Evolutionary conservation across 768 basidiomycete species (phyloP).

Genomic region (Pleurotus salmoneostramineus): DNA sequence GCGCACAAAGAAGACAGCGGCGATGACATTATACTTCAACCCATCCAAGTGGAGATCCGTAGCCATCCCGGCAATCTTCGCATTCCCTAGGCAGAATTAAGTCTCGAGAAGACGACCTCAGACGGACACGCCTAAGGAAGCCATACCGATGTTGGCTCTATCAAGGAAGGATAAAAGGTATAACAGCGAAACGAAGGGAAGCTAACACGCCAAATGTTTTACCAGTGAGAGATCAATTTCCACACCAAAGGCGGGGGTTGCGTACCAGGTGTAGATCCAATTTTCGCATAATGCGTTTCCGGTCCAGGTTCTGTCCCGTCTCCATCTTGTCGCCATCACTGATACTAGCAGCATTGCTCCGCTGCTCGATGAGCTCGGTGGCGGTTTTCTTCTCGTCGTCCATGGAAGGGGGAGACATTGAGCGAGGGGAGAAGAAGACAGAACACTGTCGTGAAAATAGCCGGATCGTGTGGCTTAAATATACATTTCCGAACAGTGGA

Average conservation of each 20-base stretch:
- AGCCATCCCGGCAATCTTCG: slow-evolving; percentile 40
- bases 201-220: not conserved
- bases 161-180: slow-evolving; percentile 6
- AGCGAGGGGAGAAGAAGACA: not conserved
- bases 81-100: slow-evolving; percentile 27
- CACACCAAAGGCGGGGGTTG: not conserved
- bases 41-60: slow-evolving; percentile 24
- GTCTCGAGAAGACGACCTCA: not conserved
- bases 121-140: not conserved
- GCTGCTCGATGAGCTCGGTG: not conserved
- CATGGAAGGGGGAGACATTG: not conserved
- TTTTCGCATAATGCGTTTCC: slow-evolving; percentile 3
- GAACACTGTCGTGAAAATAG: not conserved
- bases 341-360: not conserved
- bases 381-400: not conserved
- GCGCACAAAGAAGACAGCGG: slow-evolving; percentile 23
- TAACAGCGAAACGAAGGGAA: slow-evolving; percentile 3
- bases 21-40: slow-evolving; percentile 20
- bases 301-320: not conserved
- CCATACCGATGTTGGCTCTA: not conserved
- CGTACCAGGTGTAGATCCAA: slow-evolving; percentile 1
- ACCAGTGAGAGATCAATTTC: not conserved
- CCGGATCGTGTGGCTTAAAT: not conserved
- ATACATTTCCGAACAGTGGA: not conserved
- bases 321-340: not conserved